A percentile compares a stretch with the other conserved stretches of the same genome.
Conservation (phyloP, 345 rosid species). For the Populus alba region DNA sequence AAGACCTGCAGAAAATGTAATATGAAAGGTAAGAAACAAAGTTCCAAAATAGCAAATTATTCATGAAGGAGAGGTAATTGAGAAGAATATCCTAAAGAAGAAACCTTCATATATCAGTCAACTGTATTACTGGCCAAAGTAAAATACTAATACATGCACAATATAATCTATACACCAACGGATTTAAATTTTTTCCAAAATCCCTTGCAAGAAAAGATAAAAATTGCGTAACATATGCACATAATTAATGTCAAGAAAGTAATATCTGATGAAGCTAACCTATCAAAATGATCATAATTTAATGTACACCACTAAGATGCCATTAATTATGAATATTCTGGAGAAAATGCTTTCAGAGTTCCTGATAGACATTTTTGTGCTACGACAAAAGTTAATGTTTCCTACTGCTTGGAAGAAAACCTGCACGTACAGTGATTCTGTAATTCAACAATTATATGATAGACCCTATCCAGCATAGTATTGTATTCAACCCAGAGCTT, state of each 20-base stretch:
- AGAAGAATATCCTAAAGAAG: neutral
- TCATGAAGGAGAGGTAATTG: constrained; percentile 7
- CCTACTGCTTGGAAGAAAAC: neutral
- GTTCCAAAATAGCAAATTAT: neutral
- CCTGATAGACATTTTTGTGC: neutral
- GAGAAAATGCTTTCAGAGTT: neutral
- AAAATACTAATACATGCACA: neutral
- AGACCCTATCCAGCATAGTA: neutral
- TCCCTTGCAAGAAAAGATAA: neutral
- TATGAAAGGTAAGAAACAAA: neutral
- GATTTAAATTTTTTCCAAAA: neutral
- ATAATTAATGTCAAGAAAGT: neutral
- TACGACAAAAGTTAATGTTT: neutral
- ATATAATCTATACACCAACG: neutral
- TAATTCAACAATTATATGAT: neutral
- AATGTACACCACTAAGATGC: neutral
- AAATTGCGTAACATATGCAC: neutral
- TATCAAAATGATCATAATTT: neutral
- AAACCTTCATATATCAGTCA: neutral
- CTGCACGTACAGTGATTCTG: no score
- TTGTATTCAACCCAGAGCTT: neutral
- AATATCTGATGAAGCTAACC: neutral
- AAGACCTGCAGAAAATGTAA: constrained; percentile 42
- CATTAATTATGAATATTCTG: neutral
- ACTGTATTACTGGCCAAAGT: neutral